These are phyloP conservation scores for Zygosaccharomyces gambellarensis DNA, from an alignment of 805 yeast genomes.

Conservation along the genomic window DNA sequence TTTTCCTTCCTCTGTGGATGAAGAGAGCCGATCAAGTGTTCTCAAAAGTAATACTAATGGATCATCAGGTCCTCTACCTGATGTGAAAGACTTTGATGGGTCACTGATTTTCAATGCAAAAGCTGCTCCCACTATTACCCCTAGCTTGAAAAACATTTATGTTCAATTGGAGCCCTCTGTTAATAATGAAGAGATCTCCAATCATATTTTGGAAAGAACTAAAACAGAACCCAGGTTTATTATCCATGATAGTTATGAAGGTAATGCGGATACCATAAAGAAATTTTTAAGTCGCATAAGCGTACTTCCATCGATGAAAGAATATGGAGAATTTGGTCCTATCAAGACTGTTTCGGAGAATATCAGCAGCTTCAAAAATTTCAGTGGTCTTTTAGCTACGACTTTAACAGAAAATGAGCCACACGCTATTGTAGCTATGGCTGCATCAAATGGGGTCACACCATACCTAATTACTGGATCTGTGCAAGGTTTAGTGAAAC, in stretches of 20 bases:
- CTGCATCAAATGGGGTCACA: slow-evolving; percentile 51
- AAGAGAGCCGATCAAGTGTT: neutral
- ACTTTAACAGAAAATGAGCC: slow-evolving; percentile 60
- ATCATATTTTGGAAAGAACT: slow-evolving; percentile 3
- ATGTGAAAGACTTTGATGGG: slow-evolving; percentile 26
- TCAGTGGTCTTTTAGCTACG: slow-evolving; percentile 52
- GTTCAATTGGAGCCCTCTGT: slow-evolving; percentile 40
- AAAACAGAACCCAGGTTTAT: slow-evolving; percentile 25
- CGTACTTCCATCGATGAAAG: slow-evolving; percentile 53
- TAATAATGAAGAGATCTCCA: slow-evolving; percentile 7
- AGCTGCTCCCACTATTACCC: slow-evolving; percentile 38
- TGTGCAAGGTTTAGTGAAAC: slow-evolving; percentile 60
- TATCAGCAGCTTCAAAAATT: slow-evolving; percentile 16
- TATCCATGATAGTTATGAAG: slow-evolving; percentile 58
- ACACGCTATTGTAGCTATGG: slow-evolving; percentile 48
- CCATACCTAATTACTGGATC: slow-evolving; percentile 74
- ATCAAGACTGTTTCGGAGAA: slow-evolving; percentile 6
- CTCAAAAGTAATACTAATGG: slow-evolving; percentile 1
- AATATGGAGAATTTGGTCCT: slow-evolving; percentile 65
- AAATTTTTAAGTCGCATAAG: slow-evolving; percentile 49
- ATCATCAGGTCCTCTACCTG: slow-evolving; percentile 6
- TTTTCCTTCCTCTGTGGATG: slow-evolving; percentile 1
- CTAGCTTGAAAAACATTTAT: slow-evolving; percentile 40
- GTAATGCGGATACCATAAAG: slow-evolving; percentile 58
- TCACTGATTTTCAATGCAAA: slow-evolving; percentile 37